These are phyloP conservation scores for Cystofilobasidium capitatum DNA, from an alignment of 768 basidiomycete species.

Conservation along the genomic window DNA sequence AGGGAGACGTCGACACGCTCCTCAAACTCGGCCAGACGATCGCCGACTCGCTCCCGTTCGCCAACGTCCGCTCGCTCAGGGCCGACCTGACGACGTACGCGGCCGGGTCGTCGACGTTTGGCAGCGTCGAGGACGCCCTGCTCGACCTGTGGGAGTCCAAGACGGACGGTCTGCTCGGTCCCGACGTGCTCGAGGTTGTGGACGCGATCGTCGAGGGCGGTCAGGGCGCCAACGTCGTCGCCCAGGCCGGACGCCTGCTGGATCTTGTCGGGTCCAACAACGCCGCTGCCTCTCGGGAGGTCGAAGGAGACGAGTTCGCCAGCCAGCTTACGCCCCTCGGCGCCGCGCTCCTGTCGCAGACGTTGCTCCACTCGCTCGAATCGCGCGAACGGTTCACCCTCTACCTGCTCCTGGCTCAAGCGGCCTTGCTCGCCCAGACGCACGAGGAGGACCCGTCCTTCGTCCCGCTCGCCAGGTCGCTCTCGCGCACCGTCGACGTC, in stretches of 20 bases:
- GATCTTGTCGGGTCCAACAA: not conserved
- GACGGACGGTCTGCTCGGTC: not conserved
- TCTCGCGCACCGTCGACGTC: conserved; percentile 15
- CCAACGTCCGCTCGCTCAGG: not conserved
- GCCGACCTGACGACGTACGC: not conserved
- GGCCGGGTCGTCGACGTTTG: not conserved
- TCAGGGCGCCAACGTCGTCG: not conserved
- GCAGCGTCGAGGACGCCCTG: conserved; percentile 10
- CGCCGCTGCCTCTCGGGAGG: not conserved
- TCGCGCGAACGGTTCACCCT: conserved; percentile 30
- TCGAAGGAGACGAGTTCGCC: not conserved
- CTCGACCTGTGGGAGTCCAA: conserved; percentile 10
- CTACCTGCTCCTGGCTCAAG: conserved; percentile 29
- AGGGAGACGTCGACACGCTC: not conserved
- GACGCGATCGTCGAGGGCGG: not conserved
- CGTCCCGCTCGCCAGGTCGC: conserved; percentile 20
- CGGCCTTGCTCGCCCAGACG: conserved; percentile 21
- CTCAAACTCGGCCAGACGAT: no score
- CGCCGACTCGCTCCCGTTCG: not conserved
- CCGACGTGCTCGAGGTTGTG: not conserved
- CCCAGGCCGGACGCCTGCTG: not conserved
- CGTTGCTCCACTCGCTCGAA: conserved; percentile 26
- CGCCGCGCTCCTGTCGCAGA: conserved; percentile 31
- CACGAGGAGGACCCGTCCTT: conserved; percentile 23
- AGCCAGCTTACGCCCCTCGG: conserved; percentile 29